Percentiles rank a stretch among this genome's conserved stretches.
phyloP scores from a whole-genome alignment of 1,284 basidiomycete genomes.

The Omphalotus olearius region DNA sequence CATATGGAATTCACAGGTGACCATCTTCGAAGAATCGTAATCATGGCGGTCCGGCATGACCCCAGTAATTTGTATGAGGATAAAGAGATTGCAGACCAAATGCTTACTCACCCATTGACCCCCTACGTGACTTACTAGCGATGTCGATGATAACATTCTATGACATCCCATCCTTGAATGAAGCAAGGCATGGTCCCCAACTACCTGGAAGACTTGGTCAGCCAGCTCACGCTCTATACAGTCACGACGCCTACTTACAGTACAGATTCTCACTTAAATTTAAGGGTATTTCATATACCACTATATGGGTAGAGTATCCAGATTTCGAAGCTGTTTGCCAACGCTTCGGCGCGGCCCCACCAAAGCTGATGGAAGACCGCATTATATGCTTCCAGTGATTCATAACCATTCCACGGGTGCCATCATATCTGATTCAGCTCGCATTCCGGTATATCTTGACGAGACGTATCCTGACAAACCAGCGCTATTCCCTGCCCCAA shows the following conservation, averaged over 20 bases:
- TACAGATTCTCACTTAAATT: conserved; percentile 26
- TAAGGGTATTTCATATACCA: conserved; percentile 34
- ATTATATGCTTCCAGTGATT: conserved; percentile 36
- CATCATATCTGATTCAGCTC: conserved; percentile 29
- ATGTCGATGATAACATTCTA: conserved; percentile 8
- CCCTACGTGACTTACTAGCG: too few relatives aligned
- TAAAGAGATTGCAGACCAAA: too few relatives aligned
- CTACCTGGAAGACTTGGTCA: conserved; percentile 22
- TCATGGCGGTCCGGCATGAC: too few relatives aligned
- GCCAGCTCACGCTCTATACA: not conserved
- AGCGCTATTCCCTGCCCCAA: conserved; percentile 24
- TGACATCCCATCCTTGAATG: conserved; percentile 6
- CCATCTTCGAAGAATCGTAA: too few relatives aligned
- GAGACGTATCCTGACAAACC: conserved; percentile 25
- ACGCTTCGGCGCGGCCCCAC: conserved; percentile 25
- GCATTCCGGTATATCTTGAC: conserved; percentile 37
- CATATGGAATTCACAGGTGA: too few relatives aligned
- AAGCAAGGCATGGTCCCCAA: conserved; percentile 19
- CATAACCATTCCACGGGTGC: conserved; percentile 24
- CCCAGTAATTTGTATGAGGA: too few relatives aligned
- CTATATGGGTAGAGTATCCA: conserved; percentile 35
- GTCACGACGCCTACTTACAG: not conserved
- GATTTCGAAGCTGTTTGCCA: conserved; percentile 30
- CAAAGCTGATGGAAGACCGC: conserved; percentile 22
- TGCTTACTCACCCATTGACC: too few relatives aligned